Base-by-base conservation (phyloP, 192 early-diverging fungal genomes). In the Thoreauomyces humboldtii region DNA sequence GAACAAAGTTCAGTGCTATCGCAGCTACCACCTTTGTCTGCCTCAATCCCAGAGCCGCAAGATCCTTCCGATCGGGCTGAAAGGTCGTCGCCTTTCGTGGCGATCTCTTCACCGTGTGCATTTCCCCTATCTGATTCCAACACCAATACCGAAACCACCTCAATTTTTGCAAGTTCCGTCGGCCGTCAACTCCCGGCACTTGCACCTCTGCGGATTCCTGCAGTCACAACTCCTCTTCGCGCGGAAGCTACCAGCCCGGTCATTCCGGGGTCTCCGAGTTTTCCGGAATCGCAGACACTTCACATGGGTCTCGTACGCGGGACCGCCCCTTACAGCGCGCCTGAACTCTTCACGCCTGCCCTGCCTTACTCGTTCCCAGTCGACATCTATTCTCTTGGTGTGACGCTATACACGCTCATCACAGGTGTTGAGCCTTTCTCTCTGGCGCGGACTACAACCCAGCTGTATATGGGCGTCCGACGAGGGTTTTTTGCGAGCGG, bases 301-400 rank as follows among this genome's bases (percentile, higher is more conserved):
- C 47, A 29, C 22, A 66, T 76, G 63, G 81, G 78, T 4, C 64
- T 83, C 36, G 76, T 73, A 2, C 59, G 74, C 44, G 78, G 78
- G 25, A 83, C 81, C 2, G 60, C 63, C 35, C 75, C 75, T 2
- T 83, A 81, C 57, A 56, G 66, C 32, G 81, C 81, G 0, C 81
- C 81, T 15, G 81, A 83, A 47, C 53, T 77, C 4, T 63, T 78
- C 31, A 71, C 42, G 1, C 53, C 71, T 4, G n/a, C 43, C 12
- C 31, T 38, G 1, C 59, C 75, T 15, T 83, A 83, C 71, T 63
- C 61, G 15, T 76, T 73, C 61, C 74, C 81, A 6, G 64, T 81
- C 9, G 81, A 83, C 51, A 57, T 83, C 6, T 81, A 83, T 52
- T 76, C 76, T 4, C 37, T 77, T 7, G 81, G 81, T 28, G 71